Evolutionary conservation across 2,329 filamentous ascomycete genomes (phyloP).

Genomic region (Neonectria coccinea): DNA sequence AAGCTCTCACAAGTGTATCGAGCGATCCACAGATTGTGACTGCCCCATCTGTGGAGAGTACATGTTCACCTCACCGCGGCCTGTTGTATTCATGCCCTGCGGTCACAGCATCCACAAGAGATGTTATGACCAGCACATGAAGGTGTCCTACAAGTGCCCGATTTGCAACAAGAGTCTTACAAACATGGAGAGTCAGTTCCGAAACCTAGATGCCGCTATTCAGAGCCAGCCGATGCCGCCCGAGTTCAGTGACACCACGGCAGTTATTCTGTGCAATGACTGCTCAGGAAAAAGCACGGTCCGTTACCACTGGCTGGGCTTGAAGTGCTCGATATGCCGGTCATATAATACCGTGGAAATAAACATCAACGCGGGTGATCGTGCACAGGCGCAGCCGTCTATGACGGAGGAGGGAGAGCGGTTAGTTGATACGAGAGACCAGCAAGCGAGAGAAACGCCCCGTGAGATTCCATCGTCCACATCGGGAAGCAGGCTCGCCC

Average conservation of each 20-base stretch:
- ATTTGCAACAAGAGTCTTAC: constrained; percentile 97
- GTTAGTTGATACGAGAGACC: constrained; percentile 9
- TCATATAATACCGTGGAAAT: constrained; percentile 78
- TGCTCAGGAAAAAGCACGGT: constrained; percentile 90
- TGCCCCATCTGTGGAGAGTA: constrained; percentile 98
- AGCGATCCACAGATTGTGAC: constrained; percentile 92
- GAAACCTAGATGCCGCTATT: constrained; percentile 89
- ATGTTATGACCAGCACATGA: constrained; percentile 90
- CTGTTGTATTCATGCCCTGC: constrained; percentile 94
- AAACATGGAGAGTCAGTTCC: constrained; percentile 97
- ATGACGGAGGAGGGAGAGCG: constrained; percentile 41
- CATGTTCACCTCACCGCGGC: constrained; percentile 90
- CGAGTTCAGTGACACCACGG: constrained; percentile 82
- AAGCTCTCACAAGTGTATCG: constrained; percentile 90
- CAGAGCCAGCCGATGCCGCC: constrained; percentile 90
- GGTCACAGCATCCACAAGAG: constrained; percentile 94
- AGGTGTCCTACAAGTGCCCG: constrained; percentile 92
- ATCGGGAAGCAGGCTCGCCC: constrained; percentile 29
- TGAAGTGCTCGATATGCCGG: constrained; percentile 83
- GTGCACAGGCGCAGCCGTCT: constrained; percentile 43
- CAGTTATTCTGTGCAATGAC: constrained; percentile 92
- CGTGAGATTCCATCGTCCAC: constrained; percentile 29
- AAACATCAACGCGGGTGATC: constrained; percentile 65
- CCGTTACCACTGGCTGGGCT: constrained; percentile 91
- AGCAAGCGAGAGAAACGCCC: constrained; percentile 15